Conservation (phyloP, 139 green algal genomes). For the Haematococcus lacustris region DNA sequence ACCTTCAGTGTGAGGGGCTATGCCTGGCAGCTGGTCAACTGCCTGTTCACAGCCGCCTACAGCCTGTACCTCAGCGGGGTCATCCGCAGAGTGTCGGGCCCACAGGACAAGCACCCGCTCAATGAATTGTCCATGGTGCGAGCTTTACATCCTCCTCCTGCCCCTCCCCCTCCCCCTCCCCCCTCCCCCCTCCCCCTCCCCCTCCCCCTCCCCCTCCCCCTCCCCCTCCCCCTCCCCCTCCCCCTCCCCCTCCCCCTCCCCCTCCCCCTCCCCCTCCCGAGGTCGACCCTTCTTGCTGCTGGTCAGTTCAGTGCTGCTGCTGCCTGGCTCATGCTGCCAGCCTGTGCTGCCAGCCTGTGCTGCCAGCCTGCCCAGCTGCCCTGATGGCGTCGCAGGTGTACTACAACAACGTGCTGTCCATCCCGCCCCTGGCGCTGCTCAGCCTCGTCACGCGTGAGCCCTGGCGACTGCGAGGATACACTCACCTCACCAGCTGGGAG, state of each 20-base stretch:
- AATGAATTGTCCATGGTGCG: constrained; percentile 29
- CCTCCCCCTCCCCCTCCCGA: too few relatives aligned
- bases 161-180: too few relatives aligned
- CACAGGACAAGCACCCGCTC: constrained; percentile 18
- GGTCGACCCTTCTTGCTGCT: too few relatives aligned
- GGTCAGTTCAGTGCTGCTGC: too few relatives aligned
- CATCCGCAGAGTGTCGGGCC: constrained; percentile 37
- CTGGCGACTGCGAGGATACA: constrained; percentile 8
- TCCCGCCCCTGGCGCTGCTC: constrained; percentile 71
- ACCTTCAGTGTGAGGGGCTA: constrained; percentile 74
- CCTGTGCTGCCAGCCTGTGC: too few relatives aligned
- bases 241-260: too few relatives aligned
- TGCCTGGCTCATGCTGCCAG: too few relatives aligned
- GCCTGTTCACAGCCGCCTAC: constrained; percentile 77
- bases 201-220: too few relatives aligned
- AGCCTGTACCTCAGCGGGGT: constrained; percentile 64
- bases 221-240: too few relatives aligned
- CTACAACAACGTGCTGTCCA: constrained; percentile 91
- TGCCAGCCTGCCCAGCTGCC: too few relatives aligned
- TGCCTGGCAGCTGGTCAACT: constrained; percentile 85
- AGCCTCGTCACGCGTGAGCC: constrained; percentile 57
- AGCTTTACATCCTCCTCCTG: background rate
- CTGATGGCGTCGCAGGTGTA: too few relatives aligned
- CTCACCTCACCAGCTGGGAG: constrained; percentile 1
- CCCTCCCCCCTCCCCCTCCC: too few relatives aligned